Conservation (phyloP, 179 eudicot species). For the Gypsophila paniculata region DNA sequence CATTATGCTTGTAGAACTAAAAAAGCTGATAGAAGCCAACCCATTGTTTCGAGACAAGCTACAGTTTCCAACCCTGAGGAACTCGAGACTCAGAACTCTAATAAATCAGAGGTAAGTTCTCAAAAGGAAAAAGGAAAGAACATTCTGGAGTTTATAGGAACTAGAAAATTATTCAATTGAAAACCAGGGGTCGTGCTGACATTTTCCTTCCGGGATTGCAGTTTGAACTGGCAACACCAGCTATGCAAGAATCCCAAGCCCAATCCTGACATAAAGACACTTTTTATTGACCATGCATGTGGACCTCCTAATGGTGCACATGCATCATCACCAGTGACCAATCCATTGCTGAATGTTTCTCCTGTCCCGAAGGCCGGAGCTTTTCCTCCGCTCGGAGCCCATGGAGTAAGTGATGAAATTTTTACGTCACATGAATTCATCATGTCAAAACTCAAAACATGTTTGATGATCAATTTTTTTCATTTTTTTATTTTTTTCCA, state of each 20-base stretch:
- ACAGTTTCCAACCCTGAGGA: conserved; percentile 40
- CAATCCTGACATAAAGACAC: conserved; percentile 79
- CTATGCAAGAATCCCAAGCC: conserved; percentile 77
- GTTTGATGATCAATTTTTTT: conserved; percentile 17
- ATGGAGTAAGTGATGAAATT: conserved; percentile 53
- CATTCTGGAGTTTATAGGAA: background rate
- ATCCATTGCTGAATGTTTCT: conserved; percentile 52
- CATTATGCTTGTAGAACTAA: conserved; percentile 42
- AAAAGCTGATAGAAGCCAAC: conserved; percentile 45
- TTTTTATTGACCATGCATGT: conserved; percentile 85
- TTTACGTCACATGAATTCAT: background rate
- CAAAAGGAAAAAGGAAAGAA: background rate
- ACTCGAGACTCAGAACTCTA: conserved; percentile 40
- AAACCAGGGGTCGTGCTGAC: conserved; percentile 13
- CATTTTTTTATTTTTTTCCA: conserved; percentile 2
- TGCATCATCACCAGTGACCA: conserved; percentile 76
- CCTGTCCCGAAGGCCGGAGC: conserved; percentile 61
- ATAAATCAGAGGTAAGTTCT: conserved; percentile 38
- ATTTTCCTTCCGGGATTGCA: conserved; percentile 28
- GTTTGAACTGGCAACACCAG: conserved; percentile 90
- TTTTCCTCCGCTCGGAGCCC: conserved; percentile 78
- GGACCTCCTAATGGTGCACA: conserved; percentile 83
- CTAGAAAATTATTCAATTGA: background rate
- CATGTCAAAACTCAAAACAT: background rate
- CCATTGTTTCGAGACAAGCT: conserved; percentile 47